Conservation (phyloP, 2,329 filamentous ascomycete species). For the Arthroderma sp. region DNA sequence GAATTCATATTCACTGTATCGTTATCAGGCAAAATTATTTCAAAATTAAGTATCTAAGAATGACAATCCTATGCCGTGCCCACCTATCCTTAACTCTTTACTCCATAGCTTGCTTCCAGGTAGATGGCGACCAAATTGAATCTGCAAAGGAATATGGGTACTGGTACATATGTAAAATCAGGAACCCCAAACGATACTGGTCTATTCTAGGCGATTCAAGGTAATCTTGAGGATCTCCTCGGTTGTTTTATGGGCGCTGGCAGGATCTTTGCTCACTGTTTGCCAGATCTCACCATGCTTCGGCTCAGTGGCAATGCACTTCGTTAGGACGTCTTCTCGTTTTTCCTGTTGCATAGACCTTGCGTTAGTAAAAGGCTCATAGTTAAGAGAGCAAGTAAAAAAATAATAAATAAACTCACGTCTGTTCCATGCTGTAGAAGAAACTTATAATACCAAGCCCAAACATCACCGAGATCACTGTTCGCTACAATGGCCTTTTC, state of each 20-base stretch:
- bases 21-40: not conserved
- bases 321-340: slow-evolving; percentile 66
- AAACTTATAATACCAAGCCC: slow-evolving; percentile 98
- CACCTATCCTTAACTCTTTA: not conserved
- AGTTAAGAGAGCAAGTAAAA: slow-evolving; percentile 6
- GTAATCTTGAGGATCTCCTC: slow-evolving; percentile 80
- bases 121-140: not conserved
- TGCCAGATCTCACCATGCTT: slow-evolving; percentile 92
- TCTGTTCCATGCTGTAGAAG: slow-evolving; percentile 81
- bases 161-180: not conserved
- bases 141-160: not conserved
- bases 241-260: slow-evolving; percentile 58
- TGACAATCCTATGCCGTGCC: not conserved
- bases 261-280: slow-evolving; percentile 68
- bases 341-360: slow-evolving; percentile 50
- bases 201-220: not conserved
- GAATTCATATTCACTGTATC: no score
- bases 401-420: slow-evolving; percentile 27
- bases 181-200: not conserved
- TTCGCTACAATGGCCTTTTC: slow-evolving; percentile 87
- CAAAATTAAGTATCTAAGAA: not conserved
- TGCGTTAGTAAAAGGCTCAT: not conserved
- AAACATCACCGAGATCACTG: slow-evolving; percentile 76
- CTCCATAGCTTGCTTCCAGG: not conserved
- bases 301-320: slow-evolving; percentile 73